A percentile compares a stretch with the other conserved stretches of the same genome.
These are phyloP conservation scores for Eucalyptus camaldulensis DNA, from an alignment of 345 rosid genomes.

Conservation along the genomic window DNA sequence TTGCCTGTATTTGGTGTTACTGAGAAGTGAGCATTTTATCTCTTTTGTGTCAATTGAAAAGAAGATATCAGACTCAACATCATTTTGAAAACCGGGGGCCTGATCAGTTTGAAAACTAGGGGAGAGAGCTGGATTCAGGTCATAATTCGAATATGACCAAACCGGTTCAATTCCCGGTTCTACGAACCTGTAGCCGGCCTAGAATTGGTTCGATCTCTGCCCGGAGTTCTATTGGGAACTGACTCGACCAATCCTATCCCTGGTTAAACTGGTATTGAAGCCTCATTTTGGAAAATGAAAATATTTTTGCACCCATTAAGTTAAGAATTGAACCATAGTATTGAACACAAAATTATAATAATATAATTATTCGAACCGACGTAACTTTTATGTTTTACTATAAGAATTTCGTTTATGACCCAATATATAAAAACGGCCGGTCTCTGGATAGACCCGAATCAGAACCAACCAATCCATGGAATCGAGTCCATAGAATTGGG, in stretches of 20 bases:
- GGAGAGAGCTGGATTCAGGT: not conserved
- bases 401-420: accelerated
- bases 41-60: not conserved
- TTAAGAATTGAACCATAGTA: not conserved
- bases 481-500: not conserved
- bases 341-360: not conserved
- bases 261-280: accelerated
- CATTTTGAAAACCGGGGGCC: not conserved
- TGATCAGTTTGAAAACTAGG: not conserved
- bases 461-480: accelerated
- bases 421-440: accelerated
- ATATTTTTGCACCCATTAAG: not conserved
- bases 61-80: not conserved
- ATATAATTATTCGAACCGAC: accelerated
- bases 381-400: accelerated
- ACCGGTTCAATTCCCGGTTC: accelerated
- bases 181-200: not conserved
- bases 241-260: accelerated
- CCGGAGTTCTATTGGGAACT: accelerated
- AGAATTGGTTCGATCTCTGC: not conserved
- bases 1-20: not conserved
- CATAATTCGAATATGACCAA: accelerated
- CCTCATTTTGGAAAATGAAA: accelerated
- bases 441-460: accelerated
- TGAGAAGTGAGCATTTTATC: not conserved